Base-by-base conservation (phyloP, 495 filamentous ascomycete genomes). In the Penicillium herquei region DNA sequence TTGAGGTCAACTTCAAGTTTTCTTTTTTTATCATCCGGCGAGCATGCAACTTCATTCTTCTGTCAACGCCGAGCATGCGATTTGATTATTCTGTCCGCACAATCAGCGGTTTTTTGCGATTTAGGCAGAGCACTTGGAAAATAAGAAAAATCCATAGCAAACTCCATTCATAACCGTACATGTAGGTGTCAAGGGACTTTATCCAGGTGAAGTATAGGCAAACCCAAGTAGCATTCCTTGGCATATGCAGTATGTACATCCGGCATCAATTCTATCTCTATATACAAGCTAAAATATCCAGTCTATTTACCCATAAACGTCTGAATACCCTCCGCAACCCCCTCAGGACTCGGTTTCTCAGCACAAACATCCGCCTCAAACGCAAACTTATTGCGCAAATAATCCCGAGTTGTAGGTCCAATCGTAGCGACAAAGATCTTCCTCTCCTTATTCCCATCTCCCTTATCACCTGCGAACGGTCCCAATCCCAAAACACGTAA, bases 331-430 rank as follows among this genome's bases (percentile, higher is more conserved):
- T 83, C 72, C 61, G 79, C 83, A n/a, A 98, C 68, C 8, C 92
- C 92, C 64, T 95, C 87, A 3, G 92, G 87, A 70, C 83, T 96
- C 10, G 94, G 94, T 63, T 75, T 87, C 63, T 77, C 80, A 14
- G 94, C 89, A 68, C 87, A 92, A 35, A 92, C 91, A 76, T 98
- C 87, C 14, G 91, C 83, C 62, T 86, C 78, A 61, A 87, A 86
- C 8, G 75, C 86, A 70, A 91, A 91, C 46, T 78, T 77, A 18
- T 74, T 73, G 7, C 76, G 63, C 44, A 98, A 70, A 72, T 89
- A 82, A 66, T 89, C 87, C 51, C 87, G 76, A 32, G 95, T 99
- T 49, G 95, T 99, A 13, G 95, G 93, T 21, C 94, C 94, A 70
- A 99, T 99, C 3, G 90, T 92, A 11, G 87, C 90, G 55, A 97